Evolutionary conservation across 129 eudicot species (phyloP), one percentile per base, ranked within the genome.

Genomic region (Helichrysum umbraculigerum): DNA sequence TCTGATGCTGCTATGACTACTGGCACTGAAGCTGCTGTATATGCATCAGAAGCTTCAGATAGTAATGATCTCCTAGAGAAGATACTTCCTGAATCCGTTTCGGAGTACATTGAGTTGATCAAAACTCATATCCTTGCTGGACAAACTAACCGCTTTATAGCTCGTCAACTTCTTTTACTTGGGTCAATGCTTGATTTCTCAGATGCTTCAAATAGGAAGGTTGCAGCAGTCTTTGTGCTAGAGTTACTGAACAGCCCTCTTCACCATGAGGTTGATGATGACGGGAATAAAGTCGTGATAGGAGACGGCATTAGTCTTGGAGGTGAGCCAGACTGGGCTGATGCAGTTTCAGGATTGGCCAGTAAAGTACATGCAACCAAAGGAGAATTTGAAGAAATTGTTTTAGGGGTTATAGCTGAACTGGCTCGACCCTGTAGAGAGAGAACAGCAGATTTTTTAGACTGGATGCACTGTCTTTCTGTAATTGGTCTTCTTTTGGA

Each of bases 401-500:
- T 91, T 58, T 79, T 95, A 16, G 68, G 78, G 12, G 90, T 91
- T 33, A 73, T 95, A 6, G 97, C 85, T 72, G 89, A 85, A 79
- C 96, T 95, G 74, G 97, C 95, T 76, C 77, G 41, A 76, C 92
- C 99, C 70, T 95, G 99, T 79, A 84, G 99, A 72, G 99, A 95
- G 78, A 85, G 99, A 70, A 89, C 96, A 63, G 99, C 99, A 10
- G 96, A 91, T 63, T 87, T 82, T 41, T 65, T 87, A 78, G 96
- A 91, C 75, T 95, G 97, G 99, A 83, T 91, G 86, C 99, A 95
- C 75, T 95, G 99, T 75, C 90, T 95, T 79, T 88, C 99, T 35
- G 97, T 95, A 62, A 68, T 79, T 7, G 89, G 89, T 35, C 96
- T 91, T 67, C 85, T 95, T 39, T 81, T 95, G 79, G 96, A 91